phyloP scores from a whole-genome alignment of 768 basidiomycete species.

The Sarcodon aspratus region DNA sequence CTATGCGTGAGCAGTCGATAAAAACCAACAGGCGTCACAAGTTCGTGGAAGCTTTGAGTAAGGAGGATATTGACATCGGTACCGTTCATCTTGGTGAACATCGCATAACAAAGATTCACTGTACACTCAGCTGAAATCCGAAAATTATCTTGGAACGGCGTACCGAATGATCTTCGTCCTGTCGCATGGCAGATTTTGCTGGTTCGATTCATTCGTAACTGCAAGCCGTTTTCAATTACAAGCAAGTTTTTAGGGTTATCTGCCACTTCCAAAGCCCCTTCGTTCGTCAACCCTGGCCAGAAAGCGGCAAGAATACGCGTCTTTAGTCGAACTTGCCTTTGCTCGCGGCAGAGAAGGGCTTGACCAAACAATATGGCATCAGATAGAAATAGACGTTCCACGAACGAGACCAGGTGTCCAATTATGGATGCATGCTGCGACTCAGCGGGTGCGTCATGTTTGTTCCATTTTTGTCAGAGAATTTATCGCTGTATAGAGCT shows the following conservation, averaged over 20 bases:
- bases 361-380: constrained; percentile 98
- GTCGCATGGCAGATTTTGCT: constrained; percentile 92
- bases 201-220: constrained; percentile 30
- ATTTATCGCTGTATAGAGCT: constrained; percentile 38
- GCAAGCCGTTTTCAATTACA: not conserved
- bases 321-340: constrained; percentile 84
- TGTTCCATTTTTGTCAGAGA: constrained; percentile 5
- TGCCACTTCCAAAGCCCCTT: constrained; percentile 72
- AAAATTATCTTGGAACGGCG: constrained; percentile 91
- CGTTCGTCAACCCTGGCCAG: constrained; percentile 70
- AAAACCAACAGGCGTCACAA: constrained; percentile 69
- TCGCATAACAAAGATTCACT: not conserved
- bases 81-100: constrained; percentile 15
- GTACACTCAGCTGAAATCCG: constrained; percentile 57
- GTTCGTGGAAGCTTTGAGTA: constrained; percentile 68
- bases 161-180: constrained; percentile 78
- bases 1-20: constrained; percentile 66
- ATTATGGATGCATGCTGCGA: constrained; percentile 84
- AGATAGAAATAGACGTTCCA: constrained; percentile 97
- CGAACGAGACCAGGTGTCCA: constrained; percentile 85
- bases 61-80: constrained; percentile 78
- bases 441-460: constrained; percentile 62
- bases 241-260: constrained; percentile 57
- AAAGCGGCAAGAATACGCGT: constrained; percentile 87
- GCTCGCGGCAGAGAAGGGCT: constrained; percentile 74